Evolutionary conservation across 2,329 filamentous ascomycete genomes (phyloP).

Genomic region (Epichloe elymi): DNA sequence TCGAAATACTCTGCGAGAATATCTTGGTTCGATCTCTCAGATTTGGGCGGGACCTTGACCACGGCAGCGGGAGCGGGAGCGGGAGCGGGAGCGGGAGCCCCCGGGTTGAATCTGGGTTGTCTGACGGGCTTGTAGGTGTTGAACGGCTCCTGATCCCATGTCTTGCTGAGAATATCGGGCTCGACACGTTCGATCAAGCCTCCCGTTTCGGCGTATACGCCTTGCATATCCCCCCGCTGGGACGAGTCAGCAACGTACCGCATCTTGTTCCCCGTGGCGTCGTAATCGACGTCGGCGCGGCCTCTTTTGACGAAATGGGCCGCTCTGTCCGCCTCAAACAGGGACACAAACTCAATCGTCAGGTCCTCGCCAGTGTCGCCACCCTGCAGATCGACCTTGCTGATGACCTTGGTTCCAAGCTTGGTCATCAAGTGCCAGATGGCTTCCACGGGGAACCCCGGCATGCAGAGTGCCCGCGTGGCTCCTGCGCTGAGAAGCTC

Average conservation of each 20-base stretch:
- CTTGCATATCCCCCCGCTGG: neutral
- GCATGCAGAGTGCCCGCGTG: conserved; percentile 9
- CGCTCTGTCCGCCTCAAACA: conserved; percentile 5
- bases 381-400: neutral
- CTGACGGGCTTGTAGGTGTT: neutral
- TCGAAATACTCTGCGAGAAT: conserved; percentile 5
- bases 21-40: neutral
- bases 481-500: neutral
- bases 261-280: neutral
- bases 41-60: neutral
- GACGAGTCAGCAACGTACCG: neutral
- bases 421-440: conserved; percentile 12
- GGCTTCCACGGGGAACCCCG: conserved; percentile 7
- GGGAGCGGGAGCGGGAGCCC: neutral
- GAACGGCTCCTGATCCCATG: neutral
- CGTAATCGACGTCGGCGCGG: neutral
- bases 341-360: conserved; percentile 10
- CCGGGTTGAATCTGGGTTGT: too few species aligned
- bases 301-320: neutral
- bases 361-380: conserved; percentile 3
- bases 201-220: neutral
- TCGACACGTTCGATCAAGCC: neutral
- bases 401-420: conserved; percentile 7
- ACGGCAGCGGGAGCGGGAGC: neutral
- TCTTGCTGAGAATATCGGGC: neutral